A percentile compares a stretch with the other conserved stretches of the same genome.
Conservation (phyloP, 2,329 filamentous ascomycete genomes). For the Sclerotiophoma versabilis region DNA sequence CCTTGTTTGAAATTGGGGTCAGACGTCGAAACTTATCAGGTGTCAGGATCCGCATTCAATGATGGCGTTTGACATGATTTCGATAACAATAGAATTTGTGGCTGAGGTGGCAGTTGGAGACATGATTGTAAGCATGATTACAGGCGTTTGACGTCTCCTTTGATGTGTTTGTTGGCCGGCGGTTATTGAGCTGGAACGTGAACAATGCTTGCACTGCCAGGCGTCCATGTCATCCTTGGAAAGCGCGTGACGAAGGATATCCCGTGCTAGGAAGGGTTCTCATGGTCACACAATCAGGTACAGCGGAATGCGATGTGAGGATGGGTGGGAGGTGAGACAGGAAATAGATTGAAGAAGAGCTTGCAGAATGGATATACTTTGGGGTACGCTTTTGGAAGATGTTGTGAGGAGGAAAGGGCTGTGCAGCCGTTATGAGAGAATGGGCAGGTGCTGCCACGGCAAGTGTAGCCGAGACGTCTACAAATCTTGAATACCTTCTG, state of each 20-base stretch:
- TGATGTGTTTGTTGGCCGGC: background rate
- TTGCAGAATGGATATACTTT: background rate
- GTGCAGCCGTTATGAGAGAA: constrained; percentile 4
- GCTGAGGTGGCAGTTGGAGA: constrained; percentile 2
- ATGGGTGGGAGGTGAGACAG: background rate
- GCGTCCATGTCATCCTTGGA: constrained; percentile 5
- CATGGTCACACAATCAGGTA: constrained; percentile 4
- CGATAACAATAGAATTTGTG: constrained; percentile 4
- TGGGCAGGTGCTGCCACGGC: constrained; percentile 11
- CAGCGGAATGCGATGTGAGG: constrained; percentile 11
- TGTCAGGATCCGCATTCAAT: constrained; percentile 3
- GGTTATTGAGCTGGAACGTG: background rate
- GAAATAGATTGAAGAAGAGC: background rate
- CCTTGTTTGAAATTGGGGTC: background rate
- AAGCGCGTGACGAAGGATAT: constrained; percentile 12
- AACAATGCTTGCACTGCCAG: constrained; percentile 1
- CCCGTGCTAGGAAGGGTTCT: constrained; percentile 1
- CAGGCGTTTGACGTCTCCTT: background rate
- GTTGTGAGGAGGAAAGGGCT: constrained; percentile 4
- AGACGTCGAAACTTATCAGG: constrained; percentile 2
- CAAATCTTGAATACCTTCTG: background rate
- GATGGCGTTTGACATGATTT: constrained; percentile 11
- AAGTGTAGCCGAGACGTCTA: constrained; percentile 5
- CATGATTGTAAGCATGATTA: background rate
- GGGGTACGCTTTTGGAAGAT: background rate